Evolutionary conservation across 805 yeast species (phyloP), one percentile per base, ranked within the genome.

Genomic region (Cyberlindnera petersonii): DNA sequence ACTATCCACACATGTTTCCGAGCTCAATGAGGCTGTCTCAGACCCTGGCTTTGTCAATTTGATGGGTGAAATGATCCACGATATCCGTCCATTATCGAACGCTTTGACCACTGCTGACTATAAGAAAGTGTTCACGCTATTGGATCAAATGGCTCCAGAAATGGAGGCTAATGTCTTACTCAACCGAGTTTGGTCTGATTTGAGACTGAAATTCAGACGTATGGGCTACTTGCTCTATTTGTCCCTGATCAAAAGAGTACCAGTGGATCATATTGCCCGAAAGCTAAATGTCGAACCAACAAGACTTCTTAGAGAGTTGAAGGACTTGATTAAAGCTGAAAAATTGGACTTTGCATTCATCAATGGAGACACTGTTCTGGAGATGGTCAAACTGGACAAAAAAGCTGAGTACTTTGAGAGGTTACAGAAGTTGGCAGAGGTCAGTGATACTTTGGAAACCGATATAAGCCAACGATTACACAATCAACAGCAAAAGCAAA

Each of bases 161-260:
- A 36, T 39, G 16, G 31, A 47, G 9, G 9, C 44, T 32, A 45
- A 42, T 26, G 32, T 47, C 16, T 56, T 63, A 36, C 29, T 60
- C 21, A 26, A 33, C 2, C 45, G 39, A 17, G 48, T 49, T 5
- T 63, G 61, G 53, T 20, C 37, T 4, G 44, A 42, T 16, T 44
- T 64, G 20, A 43, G 42, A 31, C 43, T 50, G n/a, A 42, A 49
- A 3, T 36, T 65, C 17, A 49, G 65, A 39, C 49, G 53, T 27
- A 63, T 59, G 42, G 49, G 55, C 3, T 59, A 59, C 35, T 31
- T 55, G 4, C 47, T 57, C 4, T 69, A 65, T 35, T 46, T 69
- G 3, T 61, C 68, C 0, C 36, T 64, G 13, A 42, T 42, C 48
- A 60, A 46, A 26, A 43, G 46, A 26, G 46, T 47, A 2, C 34